phyloP scores from a whole-genome alignment of 2,329 filamentous ascomycete genomes.

The Botrytis galanthina region DNA sequence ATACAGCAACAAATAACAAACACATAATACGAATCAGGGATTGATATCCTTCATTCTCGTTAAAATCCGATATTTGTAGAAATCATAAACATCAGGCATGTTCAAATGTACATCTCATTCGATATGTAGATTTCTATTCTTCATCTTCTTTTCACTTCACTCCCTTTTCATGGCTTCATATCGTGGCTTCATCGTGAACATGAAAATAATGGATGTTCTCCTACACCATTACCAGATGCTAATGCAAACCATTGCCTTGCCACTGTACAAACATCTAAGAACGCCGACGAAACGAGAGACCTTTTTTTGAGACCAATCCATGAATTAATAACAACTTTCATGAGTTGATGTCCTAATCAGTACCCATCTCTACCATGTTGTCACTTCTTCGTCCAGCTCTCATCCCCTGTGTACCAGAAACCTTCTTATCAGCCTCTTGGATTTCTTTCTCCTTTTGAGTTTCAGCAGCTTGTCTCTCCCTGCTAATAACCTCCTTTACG shows the following conservation, averaged over 20 bases:
- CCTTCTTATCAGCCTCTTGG: constrained; percentile 67
- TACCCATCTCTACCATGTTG: constrained; percentile 40
- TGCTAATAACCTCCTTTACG: constrained; percentile 74
- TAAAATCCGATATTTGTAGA: not conserved
- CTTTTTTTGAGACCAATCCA: constrained; percentile 24
- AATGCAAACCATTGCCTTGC: constrained; percentile 27
- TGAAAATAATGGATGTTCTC: constrained; percentile 25
- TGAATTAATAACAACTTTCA: constrained; percentile 17
- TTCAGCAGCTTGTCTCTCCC: constrained; percentile 77
- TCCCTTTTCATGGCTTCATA: constrained; percentile 1
- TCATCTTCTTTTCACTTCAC: constrained; percentile 9
- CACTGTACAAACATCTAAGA: constrained; percentile 34
- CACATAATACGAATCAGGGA: not conserved
- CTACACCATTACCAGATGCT: constrained; percentile 38
- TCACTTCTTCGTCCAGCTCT: constrained; percentile 46
- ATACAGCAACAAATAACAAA: not conserved
- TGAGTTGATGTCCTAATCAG: constrained; percentile 32
- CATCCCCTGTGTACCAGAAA: constrained; percentile 39
- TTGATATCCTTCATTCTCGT: constrained; percentile 23
- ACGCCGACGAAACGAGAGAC: constrained; percentile 30
- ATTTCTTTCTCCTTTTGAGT: constrained; percentile 74
- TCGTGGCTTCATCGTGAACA: constrained; percentile 14
- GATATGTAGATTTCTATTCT: constrained; percentile 20
- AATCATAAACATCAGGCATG: constrained; percentile 17
- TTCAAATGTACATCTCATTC: constrained; percentile 15